phyloP scores from a whole-genome alignment of 1,284 basidiomycete genomes.

The Cutaneotrichosporon cutaneum region DNA sequence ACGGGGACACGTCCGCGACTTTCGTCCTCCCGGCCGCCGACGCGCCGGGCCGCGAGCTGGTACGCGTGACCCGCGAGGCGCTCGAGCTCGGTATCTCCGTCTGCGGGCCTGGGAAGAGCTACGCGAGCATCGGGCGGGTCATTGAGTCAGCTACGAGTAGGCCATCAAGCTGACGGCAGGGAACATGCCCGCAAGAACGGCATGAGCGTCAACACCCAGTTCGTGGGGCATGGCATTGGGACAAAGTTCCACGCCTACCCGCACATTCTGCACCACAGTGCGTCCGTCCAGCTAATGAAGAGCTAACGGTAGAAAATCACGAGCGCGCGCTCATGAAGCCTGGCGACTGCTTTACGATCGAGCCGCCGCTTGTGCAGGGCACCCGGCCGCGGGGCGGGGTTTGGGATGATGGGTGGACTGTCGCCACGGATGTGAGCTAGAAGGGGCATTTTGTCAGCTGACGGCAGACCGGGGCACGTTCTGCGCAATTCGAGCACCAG shows the following conservation, averaged over 20 bases:
- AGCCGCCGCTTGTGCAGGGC: slow-evolving; percentile 78
- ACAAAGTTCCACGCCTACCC: slow-evolving; percentile 76
- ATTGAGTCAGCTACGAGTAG: slow-evolving; percentile 61
- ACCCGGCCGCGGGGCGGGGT: slow-evolving; percentile 65
- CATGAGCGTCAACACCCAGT: slow-evolving; percentile 69
- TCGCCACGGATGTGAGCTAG: slow-evolving; percentile 67
- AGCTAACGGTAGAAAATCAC: slow-evolving; percentile 62
- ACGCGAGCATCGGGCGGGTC: slow-evolving; percentile 70
- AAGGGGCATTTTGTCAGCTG: slow-evolving; percentile 9
- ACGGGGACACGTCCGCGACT: slow-evolving; percentile 80
- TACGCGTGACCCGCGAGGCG: slow-evolving; percentile 64
- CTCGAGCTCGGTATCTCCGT: slow-evolving; percentile 68
- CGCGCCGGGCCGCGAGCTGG: slow-evolving; percentile 63
- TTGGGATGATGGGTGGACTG: slow-evolving; percentile 86
- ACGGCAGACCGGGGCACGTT: slow-evolving; percentile 63
- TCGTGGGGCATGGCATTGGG: slow-evolving; percentile 74
- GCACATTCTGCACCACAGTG: slow-evolving; percentile 74
- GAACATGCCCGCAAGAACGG: slow-evolving; percentile 52
- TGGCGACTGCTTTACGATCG: slow-evolving; percentile 86
- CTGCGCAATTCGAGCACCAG: slow-evolving; percentile 84
- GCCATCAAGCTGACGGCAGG: slow-evolving; percentile 28
- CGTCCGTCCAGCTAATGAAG: slow-evolving; percentile 27
- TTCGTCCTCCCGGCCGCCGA: slow-evolving; percentile 78
- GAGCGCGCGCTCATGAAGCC: slow-evolving; percentile 74
- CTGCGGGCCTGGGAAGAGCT: slow-evolving; percentile 73